phyloP scores from a whole-genome alignment of 352 stramenopile species.

The Phytophthora constricta region DNA sequence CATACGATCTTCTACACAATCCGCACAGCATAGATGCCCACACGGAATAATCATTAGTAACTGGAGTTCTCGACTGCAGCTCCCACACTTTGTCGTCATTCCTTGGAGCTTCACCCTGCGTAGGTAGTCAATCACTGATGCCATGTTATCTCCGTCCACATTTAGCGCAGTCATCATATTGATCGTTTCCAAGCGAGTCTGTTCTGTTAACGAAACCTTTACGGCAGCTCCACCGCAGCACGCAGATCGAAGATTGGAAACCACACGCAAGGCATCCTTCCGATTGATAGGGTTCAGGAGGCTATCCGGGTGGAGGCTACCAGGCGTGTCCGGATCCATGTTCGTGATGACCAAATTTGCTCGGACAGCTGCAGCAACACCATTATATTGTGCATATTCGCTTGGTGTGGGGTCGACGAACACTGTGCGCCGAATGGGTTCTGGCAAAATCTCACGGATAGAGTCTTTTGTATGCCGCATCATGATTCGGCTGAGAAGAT shows the following conservation, averaged over 20 bases:
- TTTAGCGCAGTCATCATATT: slow-evolving; percentile 50
- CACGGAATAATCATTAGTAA: slow-evolving; percentile 93
- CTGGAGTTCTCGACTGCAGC: slow-evolving; percentile 86
- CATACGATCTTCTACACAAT: slow-evolving; percentile 90
- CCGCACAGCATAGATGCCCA: slow-evolving; percentile 91
- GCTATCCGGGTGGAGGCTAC: slow-evolving; percentile 68
- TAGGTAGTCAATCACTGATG: slow-evolving; percentile 57
- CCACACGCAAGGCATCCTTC: slow-evolving; percentile 60
- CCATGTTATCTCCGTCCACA: slow-evolving; percentile 55
- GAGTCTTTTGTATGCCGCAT: slow-evolving; percentile 95
- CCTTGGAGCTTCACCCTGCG: slow-evolving; percentile 52
- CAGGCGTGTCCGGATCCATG: slow-evolving; percentile 69
- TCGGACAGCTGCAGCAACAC: slow-evolving; percentile 62
- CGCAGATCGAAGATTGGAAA: slow-evolving; percentile 65
- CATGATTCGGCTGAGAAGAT: slow-evolving; percentile 93
- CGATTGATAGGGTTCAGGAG: slow-evolving; percentile 79
- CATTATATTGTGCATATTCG: slow-evolving; percentile 81
- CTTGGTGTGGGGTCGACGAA: slow-evolving; percentile 70
- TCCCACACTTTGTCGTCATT: slow-evolving; percentile 69
- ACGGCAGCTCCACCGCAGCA: slow-evolving; percentile 63
- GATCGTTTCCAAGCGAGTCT: slow-evolving; percentile 65
- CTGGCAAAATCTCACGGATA: slow-evolving; percentile 68
- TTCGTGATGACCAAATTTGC: slow-evolving; percentile 82
- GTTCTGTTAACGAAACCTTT: slow-evolving; percentile 45
- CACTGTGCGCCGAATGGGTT: slow-evolving; percentile 55